phyloP scores from a whole-genome alignment of 148 eudicot species.

The Chenopodium album region DNA sequence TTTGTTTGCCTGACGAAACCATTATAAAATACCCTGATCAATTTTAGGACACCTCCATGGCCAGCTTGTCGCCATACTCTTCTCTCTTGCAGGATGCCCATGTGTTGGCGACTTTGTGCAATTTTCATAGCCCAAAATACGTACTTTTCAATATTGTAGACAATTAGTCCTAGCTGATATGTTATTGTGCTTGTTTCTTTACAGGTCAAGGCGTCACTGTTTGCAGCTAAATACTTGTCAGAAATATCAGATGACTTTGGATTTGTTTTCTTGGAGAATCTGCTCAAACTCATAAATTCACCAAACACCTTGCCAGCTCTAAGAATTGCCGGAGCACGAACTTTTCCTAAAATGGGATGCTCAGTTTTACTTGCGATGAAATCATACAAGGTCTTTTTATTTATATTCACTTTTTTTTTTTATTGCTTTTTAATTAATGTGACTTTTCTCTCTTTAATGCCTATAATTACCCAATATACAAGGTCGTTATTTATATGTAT shows the following conservation, averaged over 20 bases:
- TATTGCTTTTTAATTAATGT: constrained; percentile 9
- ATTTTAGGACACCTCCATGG: too few relatives aligned
- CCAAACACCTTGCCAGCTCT: constrained; percentile 37
- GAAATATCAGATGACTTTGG: constrained; percentile 79
- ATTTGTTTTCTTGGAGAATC: constrained; percentile 59
- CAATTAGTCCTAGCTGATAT: not conserved
- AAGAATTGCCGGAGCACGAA: constrained; percentile 53
- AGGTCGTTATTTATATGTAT: not conserved
- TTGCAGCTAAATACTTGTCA: constrained; percentile 77
- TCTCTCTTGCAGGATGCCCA: not conserved
- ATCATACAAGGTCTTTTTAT: constrained; percentile 59
- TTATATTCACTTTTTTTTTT: constrained; percentile 6
- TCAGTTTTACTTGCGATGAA: constrained; percentile 46
- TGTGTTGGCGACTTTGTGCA: too few relatives aligned
- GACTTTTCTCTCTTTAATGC: not conserved
- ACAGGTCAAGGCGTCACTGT: constrained; percentile 78
- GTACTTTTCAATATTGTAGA: not conserved
- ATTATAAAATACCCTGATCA: too few relatives aligned
- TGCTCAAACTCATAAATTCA: constrained; percentile 41
- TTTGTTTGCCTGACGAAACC: too few relatives aligned
- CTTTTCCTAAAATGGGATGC: constrained; percentile 53
- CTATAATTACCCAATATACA: not conserved
- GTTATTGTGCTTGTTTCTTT: constrained; percentile 17
- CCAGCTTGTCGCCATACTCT: not conserved
- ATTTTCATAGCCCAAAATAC: too few relatives aligned